These are phyloP conservation scores for Trypethelium eluteriae DNA, from an alignment of 495 filamentous ascomycete species.

Conservation along the genomic window DNA sequence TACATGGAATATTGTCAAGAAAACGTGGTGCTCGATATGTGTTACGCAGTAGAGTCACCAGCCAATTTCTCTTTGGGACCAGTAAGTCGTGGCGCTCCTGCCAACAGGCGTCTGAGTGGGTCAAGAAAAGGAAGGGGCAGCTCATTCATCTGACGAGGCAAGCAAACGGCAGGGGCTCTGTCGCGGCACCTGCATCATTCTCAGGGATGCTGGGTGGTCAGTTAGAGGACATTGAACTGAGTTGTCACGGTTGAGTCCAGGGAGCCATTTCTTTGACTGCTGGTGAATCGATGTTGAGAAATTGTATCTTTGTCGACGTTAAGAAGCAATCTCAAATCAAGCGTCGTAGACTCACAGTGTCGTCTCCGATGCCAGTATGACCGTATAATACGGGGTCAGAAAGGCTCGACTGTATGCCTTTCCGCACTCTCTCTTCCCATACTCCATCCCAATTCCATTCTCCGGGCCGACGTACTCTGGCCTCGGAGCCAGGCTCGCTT, in stretches of 20 bases:
- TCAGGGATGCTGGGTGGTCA: no score
- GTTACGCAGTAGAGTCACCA: background rate
- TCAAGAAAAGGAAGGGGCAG: background rate
- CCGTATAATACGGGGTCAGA: conserved; percentile 73
- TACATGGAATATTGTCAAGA: background rate
- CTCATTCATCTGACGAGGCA: background rate
- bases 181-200: no score
- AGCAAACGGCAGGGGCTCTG: background rate
- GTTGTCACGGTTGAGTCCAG: background rate
- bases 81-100: background rate
- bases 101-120: background rate
- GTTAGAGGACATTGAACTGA: background rate
- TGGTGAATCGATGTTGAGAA: conserved; percentile 1
- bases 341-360: conserved; percentile 50
- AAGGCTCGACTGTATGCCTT: conserved; percentile 64
- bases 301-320: conserved; percentile 13
- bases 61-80: background rate
- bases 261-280: background rate
- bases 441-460: conserved; percentile 97
- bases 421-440: conserved; percentile 76
- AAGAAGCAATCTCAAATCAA: background rate
- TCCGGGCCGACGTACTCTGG: conserved; percentile 51
- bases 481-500: conserved; percentile 16
- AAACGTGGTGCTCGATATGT: no score
- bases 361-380: conserved; percentile 51